Base-by-base conservation (phyloP, 2,329 filamentous ascomycete species). In the Purpureocillium lavendulum region DNA sequence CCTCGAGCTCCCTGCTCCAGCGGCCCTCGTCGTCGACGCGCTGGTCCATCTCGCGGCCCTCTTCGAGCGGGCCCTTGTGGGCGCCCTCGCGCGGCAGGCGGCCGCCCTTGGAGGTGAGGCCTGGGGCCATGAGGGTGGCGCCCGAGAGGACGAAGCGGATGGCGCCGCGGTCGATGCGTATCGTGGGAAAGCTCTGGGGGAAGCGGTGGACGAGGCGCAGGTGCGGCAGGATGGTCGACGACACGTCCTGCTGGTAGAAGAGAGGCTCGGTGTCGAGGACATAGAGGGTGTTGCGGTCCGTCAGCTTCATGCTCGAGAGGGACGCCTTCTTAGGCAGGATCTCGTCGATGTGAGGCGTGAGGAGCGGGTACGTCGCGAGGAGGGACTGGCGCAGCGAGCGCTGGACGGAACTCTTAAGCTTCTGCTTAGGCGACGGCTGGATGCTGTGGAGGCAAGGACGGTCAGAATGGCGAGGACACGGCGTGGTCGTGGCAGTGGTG, bases 351-450 rank as follows among this genome's bases (percentile, higher is more conserved):
- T 87, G 77, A 1, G 87, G 85, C 50, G 80, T 79, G 38, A 97
- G 82, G 38, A 86, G 77, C 3, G 92, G 92, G 66, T 94, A 96
- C 39, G 84, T 84, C 43, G 87, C 74, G 48, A 92, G 70, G 49
- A 97, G 77, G 56, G 86, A 86, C 55, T 82, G 74, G 52, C 92
- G 86, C 53, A 98, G 82, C 48, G 71, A 77, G 56, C 92, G 86
- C 70, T 96, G 89, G 41, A 87, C 87, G 17, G 88, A 95, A 49
- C 90, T 96, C 69, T 97, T 98, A 65, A 97, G 87, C 73, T 97
- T 97, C 53, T 88, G 87, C 69, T 92, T 94, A 41, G 86, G 82
- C 49, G 84, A 79, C 18, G 82, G 68, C 54, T 80, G 70, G 60
- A 95, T 80, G 50, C 85, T 90, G 55, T 16, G n/a, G n/a, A n/a